phyloP scores from a whole-genome alignment of 345 rosid species.

The Linum lewisii region DNA sequence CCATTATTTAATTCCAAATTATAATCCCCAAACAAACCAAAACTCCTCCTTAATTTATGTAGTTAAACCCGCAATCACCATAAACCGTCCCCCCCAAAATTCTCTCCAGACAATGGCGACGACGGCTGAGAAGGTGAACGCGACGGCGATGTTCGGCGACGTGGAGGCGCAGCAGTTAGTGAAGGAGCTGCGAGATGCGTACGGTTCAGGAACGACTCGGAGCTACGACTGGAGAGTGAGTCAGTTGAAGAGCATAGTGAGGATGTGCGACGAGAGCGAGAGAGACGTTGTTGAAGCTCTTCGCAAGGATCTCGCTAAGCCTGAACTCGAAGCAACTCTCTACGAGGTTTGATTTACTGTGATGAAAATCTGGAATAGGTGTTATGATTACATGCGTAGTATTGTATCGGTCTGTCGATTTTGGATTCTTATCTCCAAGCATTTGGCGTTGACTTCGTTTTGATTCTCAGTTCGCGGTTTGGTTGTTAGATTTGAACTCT shows the following conservation, averaged over 20 bases:
- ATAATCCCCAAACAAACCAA: too few species aligned
- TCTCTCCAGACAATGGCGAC: not conserved
- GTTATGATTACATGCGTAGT: too few species aligned
- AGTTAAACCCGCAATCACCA: too few species aligned
- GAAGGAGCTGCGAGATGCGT: slow-evolving; percentile 41
- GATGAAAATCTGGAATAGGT: not conserved
- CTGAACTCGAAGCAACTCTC: slow-evolving; percentile 59
- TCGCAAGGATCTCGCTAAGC: slow-evolving; percentile 64
- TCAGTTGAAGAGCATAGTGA: slow-evolving; percentile 49
- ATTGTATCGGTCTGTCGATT: too few species aligned
- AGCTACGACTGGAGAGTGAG: slow-evolving; percentile 64
- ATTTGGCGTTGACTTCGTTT: not conserved
- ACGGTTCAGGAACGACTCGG: slow-evolving; percentile 51
- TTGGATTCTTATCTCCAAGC: not conserved
- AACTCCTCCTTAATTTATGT: too few species aligned
- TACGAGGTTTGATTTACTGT: slow-evolving; percentile 43
- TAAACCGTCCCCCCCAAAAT: too few species aligned
- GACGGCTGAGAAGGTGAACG: not conserved
- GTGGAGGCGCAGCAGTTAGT: slow-evolving; percentile 40
- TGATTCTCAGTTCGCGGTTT: not conserved
- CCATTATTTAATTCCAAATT: too few species aligned
- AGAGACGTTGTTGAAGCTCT: slow-evolving; percentile 62
- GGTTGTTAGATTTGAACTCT: not conserved
- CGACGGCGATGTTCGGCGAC: slow-evolving; percentile 17
- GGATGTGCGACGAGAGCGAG: slow-evolving; percentile 52